phyloP scores from a whole-genome alignment of 176 grass and related monocot genomes.

The Poa pratensis region DNA sequence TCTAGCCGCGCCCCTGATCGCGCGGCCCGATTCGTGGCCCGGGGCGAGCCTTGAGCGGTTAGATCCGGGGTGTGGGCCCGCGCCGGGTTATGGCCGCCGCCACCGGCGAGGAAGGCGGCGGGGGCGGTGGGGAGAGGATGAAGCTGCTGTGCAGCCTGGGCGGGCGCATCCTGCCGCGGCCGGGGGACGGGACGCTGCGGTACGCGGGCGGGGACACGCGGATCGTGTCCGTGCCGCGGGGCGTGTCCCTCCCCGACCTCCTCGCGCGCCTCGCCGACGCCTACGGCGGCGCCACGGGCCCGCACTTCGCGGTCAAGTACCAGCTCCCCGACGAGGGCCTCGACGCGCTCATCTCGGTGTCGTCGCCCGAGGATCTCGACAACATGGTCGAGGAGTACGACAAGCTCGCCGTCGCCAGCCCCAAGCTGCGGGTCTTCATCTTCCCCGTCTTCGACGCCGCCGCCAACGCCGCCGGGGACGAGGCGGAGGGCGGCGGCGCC shows the following conservation, averaged over 20 bases:
- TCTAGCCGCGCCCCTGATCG: neutral
- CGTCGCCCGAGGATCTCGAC: slow-evolving; percentile 93
- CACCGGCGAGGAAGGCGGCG: slow-evolving; percentile 43
- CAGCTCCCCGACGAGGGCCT: slow-evolving; percentile 95
- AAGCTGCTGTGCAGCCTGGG: slow-evolving; percentile 89
- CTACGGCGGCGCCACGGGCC: slow-evolving; percentile 57
- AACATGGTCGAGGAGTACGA: slow-evolving; percentile 99
- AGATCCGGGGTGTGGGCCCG: slow-evolving; percentile 42
- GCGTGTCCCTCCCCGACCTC: slow-evolving; percentile 57
- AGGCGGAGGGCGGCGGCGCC: slow-evolving; percentile 35
- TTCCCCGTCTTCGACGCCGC: slow-evolving; percentile 61
- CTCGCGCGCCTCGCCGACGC: slow-evolving; percentile 61
- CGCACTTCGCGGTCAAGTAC: slow-evolving; percentile 69
- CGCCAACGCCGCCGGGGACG: neutral
- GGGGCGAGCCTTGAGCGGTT: slow-evolving; percentile 8
- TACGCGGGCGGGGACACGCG: slow-evolving; percentile 95
- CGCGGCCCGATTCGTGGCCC: slow-evolving; percentile 11
- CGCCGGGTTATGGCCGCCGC: slow-evolving; percentile 54
- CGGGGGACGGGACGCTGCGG: slow-evolving; percentile 82
- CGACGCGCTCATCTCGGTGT: slow-evolving; percentile 96
- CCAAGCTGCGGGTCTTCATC: slow-evolving; percentile 88
- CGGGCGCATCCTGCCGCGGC: slow-evolving; percentile 88
- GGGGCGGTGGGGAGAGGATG: slow-evolving; percentile 42
- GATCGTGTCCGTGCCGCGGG: slow-evolving; percentile 76
- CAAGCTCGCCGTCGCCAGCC: slow-evolving; percentile 63